Percentiles rank a stretch among this genome's conserved stretches.
Conservation (phyloP, 176 grass and related monocot genomes). For the Triticum turgidum region DNA sequence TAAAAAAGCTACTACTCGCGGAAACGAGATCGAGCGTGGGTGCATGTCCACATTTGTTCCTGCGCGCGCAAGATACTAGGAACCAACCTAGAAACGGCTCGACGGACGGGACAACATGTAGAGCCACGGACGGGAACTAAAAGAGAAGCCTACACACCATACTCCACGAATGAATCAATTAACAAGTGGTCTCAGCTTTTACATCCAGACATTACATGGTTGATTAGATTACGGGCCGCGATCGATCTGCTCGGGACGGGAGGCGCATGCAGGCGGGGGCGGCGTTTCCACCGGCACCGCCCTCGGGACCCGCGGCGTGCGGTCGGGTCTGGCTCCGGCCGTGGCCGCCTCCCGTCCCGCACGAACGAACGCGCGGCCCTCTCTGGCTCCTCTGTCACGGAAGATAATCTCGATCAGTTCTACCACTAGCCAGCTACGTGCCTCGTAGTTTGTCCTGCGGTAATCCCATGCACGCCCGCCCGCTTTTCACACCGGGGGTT, state of each 20-base stretch:
- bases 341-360: conserved; percentile 18
- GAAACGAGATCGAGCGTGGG: background rate
- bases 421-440: background rate
- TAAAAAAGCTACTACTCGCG: background rate
- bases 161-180: background rate
- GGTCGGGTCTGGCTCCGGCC: conserved; percentile 46
- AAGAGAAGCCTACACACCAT: background rate
- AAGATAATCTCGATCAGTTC: background rate
- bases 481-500: conserved; percentile 37
- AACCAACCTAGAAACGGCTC: conserved; percentile 45
- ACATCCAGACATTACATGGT: conserved; percentile 37
- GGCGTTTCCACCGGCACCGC: conserved; percentile 45
- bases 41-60: background rate
- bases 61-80: conserved; percentile 17
- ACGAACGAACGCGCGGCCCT: background rate
- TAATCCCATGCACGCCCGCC: conserved; percentile 16
- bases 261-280: conserved; percentile 30
- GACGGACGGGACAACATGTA: conserved; percentile 44
- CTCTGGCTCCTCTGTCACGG: background rate
- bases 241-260: conserved; percentile 28
- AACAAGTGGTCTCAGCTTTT: background rate
- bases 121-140: conserved; percentile 8
- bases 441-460: conserved; percentile 33
- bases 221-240: background rate
- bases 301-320: conserved; percentile 33